These are phyloP conservation scores for Fraxinus baroniana DNA, from an alignment of 305 asterid species.

Conservation along the genomic window DNA sequence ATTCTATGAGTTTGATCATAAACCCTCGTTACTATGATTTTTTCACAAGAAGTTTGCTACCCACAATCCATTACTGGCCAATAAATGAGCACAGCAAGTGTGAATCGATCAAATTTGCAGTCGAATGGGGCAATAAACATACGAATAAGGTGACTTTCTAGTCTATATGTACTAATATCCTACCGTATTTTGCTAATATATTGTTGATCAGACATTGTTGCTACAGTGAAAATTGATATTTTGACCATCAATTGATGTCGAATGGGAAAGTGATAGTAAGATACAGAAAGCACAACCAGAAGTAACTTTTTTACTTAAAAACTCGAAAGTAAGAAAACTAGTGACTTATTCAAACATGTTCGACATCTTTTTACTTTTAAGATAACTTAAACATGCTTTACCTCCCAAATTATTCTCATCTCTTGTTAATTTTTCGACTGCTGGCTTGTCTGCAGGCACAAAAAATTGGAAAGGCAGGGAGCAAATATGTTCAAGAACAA, in stretches of 20 bases:
- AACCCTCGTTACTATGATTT: conserved; percentile 64
- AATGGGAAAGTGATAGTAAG: no score
- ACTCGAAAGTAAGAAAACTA: no score
- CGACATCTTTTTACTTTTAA: not conserved
- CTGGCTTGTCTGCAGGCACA: conserved; percentile 49
- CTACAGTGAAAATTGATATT: not conserved
- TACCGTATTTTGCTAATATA: not conserved
- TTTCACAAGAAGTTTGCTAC: conserved; percentile 67
- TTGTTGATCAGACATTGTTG: not conserved
- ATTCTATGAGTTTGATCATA: conserved; percentile 58
- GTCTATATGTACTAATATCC: not conserved
- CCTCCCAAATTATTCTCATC: not conserved
- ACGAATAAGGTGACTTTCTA: conserved; percentile 39
- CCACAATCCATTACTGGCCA: conserved; percentile 79
- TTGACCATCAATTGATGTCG: no score
- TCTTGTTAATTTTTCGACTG: not conserved
- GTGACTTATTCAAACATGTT: not conserved
- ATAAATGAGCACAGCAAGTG: conserved; percentile 44
- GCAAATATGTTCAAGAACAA: conserved; percentile 60
- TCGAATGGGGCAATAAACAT: conserved; percentile 71
- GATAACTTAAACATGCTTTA: not conserved
- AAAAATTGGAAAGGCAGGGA: conserved; percentile 70
- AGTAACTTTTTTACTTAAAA: not conserved
- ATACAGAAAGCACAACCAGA: not conserved
- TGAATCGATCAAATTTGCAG: conserved; percentile 54